Percentiles rank a stretch among this genome's conserved stretches.
phyloP scores from a whole-genome alignment of 2,329 filamentous ascomycete genomes.

The Sclerotiophoma versabilis region DNA sequence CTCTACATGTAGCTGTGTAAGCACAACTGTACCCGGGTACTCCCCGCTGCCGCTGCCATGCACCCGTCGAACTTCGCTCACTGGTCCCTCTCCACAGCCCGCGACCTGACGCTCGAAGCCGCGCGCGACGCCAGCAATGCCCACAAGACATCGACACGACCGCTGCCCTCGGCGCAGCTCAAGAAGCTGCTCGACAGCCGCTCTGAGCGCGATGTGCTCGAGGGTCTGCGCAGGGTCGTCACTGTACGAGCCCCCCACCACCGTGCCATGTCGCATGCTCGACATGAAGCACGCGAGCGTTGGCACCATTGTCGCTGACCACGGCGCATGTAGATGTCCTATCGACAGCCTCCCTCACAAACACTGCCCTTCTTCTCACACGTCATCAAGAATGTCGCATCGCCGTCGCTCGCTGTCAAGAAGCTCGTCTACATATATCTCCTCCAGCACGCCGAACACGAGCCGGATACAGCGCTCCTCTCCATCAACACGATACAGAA shows the following conservation, averaged over 20 bases:
- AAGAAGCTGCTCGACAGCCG: conserved; percentile 95
- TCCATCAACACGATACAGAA: conserved; percentile 99
- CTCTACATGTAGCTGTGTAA: background rate
- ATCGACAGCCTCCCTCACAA: conserved; percentile 71
- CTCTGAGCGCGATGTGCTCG: conserved; percentile 89
- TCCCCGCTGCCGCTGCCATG: conserved; percentile 32
- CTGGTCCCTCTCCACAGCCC: conserved; percentile 66
- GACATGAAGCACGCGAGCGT: background rate
- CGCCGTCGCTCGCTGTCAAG: conserved; percentile 91
- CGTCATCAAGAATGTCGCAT: conserved; percentile 97
- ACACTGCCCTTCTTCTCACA: conserved; percentile 96
- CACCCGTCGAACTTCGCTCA: conserved; percentile 50
- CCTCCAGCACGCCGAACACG: conserved; percentile 93
- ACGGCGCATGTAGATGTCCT: conserved; percentile 79
- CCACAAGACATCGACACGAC: conserved; percentile 64
- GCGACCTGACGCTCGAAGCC: conserved; percentile 96
- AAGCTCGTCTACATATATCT: conserved; percentile 99
- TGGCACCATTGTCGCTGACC: conserved; percentile 24
- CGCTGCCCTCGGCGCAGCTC: conserved; percentile 80
- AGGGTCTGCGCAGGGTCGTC: conserved; percentile 87
- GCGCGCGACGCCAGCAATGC: conserved; percentile 80
- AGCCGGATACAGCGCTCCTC: conserved; percentile 91
- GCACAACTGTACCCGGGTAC: background rate
- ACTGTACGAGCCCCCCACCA: conserved; percentile 66
- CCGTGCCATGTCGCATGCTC: conserved; percentile 3